A percentile compares a stretch with the other conserved stretches of the same genome.
Conservation (phyloP, 306 rosid genomes). For the Biancaea sappan region DNA sequence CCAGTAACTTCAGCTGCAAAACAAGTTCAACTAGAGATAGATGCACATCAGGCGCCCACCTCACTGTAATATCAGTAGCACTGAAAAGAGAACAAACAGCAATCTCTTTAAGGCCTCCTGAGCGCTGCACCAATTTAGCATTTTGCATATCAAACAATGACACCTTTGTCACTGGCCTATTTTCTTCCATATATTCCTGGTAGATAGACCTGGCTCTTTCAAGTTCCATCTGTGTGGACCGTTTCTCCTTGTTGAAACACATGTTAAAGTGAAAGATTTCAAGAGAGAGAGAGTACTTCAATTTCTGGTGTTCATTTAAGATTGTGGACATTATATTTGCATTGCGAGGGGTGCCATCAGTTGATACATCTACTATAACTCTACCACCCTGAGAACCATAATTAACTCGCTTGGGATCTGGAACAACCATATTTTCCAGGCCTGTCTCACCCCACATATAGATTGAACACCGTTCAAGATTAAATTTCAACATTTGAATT, state of each 20-base stretch:
- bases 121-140: slow-evolving; percentile 89
- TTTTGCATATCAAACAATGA: slow-evolving; percentile 89
- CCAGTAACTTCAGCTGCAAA: slow-evolving; percentile 71
- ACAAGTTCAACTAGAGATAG: slow-evolving; percentile 77
- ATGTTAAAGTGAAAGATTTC: slow-evolving; percentile 84
- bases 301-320: slow-evolving; percentile 60
- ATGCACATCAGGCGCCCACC: slow-evolving; percentile 99
- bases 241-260: slow-evolving; percentile 84
- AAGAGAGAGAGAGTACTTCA: slow-evolving; percentile 79
- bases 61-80: slow-evolving; percentile 84
- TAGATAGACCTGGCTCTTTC: slow-evolving; percentile 91
- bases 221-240: slow-evolving; percentile 85
- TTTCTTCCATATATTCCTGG: slow-evolving; percentile 79
- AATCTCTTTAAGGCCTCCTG: slow-evolving; percentile 90
- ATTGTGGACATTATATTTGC: slow-evolving; percentile 74
- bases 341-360: slow-evolving; percentile 85
- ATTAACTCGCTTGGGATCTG: slow-evolving; percentile 92
- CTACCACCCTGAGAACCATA: slow-evolving; percentile 98
- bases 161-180: slow-evolving; percentile 65
- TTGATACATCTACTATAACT: slow-evolving; percentile 59
- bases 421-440: slow-evolving; percentile 69
- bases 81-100: slow-evolving; percentile 97
- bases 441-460: slow-evolving; percentile 77
- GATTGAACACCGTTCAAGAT: slow-evolving; percentile 81
- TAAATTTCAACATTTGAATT: slow-evolving; percentile 68